phyloP scores from a whole-genome alignment of 768 basidiomycete species.

The Cystofilobasidium macerans region DNA sequence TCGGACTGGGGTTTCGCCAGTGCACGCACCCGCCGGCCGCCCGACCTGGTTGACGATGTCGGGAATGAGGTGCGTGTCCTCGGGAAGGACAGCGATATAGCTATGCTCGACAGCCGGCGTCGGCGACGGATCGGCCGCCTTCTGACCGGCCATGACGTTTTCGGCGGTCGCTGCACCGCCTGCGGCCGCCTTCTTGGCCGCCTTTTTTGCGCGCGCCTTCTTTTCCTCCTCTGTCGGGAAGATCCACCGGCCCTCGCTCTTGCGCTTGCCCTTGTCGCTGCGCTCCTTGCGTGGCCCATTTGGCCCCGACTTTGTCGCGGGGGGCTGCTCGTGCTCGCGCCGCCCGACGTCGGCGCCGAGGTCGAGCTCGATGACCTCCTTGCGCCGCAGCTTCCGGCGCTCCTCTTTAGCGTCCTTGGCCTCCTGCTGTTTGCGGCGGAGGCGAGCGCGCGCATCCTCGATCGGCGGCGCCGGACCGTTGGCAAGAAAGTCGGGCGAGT shows the following conservation, averaged over 20 bases:
- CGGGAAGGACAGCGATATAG: not conserved
- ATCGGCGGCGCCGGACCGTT: not conserved
- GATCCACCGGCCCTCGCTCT: not conserved
- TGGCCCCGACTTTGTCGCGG: not conserved
- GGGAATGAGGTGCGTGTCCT: slow-evolving; percentile 21
- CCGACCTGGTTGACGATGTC: not conserved
- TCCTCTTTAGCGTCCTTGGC: not conserved
- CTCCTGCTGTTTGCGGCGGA: not conserved
- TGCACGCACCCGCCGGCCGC: not conserved
- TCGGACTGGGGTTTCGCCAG: too few species aligned
- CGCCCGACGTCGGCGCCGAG: not conserved
- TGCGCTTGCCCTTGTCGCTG: not conserved
- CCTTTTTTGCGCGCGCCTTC: not conserved
- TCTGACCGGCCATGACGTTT: too few species aligned
- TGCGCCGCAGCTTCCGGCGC: not conserved
- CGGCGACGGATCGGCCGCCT: not conserved
- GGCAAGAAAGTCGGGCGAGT: not conserved
- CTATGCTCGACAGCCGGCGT: not conserved
- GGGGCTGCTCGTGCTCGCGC: not conserved
- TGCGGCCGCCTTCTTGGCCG: not conserved
- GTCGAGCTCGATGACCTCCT: not conserved
- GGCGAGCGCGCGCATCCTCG: not conserved
- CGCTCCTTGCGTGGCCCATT: not conserved
- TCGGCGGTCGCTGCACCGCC: too few species aligned
- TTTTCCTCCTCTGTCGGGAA: not conserved